Evolutionary conservation across 345 rosid species (phyloP).

Genomic region (Rhizophora apiculata): DNA sequence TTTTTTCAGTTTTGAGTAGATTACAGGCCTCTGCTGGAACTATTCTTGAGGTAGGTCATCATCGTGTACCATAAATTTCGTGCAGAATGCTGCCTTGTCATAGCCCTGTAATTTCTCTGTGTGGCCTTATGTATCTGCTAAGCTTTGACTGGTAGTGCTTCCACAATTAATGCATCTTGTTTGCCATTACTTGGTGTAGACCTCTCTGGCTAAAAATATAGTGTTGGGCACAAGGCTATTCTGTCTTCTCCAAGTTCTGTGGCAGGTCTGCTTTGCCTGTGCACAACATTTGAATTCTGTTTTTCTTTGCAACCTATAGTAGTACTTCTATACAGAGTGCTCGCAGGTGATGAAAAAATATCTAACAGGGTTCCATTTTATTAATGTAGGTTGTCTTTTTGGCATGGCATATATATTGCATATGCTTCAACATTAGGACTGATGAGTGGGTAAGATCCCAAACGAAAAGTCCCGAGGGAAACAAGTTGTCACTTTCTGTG

Average conservation of each 20-base stretch:
- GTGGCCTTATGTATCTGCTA: not conserved
- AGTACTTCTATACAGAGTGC: not conserved
- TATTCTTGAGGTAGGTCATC: constrained; percentile 31
- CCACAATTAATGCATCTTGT: not conserved
- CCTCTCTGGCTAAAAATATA: constrained; percentile 24
- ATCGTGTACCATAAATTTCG: not conserved
- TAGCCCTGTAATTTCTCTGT: not conserved
- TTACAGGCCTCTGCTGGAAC: constrained; percentile 11
- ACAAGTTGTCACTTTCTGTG: too few relatives aligned
- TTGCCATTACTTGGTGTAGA: constrained; percentile 22
- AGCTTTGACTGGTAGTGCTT: not conserved
- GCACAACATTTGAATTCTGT: not conserved
- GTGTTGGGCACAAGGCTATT: constrained; percentile 47
- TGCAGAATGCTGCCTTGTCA: not conserved
- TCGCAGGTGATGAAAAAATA: not conserved
- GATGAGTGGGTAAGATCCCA: constrained; percentile 67
- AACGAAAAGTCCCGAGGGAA: not conserved
- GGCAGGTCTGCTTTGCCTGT: constrained; percentile 49
- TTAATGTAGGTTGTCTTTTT: constrained; percentile 42
- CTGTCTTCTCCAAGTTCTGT: constrained; percentile 48
- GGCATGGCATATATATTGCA: constrained; percentile 59
- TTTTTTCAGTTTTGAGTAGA: constrained; percentile 29
- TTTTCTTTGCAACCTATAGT: not conserved
- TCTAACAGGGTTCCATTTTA: not conserved
- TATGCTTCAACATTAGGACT: constrained; percentile 57